phyloP scores from a whole-genome alignment of 1,284 basidiomycete genomes.

The Chiua sp. region DNA sequence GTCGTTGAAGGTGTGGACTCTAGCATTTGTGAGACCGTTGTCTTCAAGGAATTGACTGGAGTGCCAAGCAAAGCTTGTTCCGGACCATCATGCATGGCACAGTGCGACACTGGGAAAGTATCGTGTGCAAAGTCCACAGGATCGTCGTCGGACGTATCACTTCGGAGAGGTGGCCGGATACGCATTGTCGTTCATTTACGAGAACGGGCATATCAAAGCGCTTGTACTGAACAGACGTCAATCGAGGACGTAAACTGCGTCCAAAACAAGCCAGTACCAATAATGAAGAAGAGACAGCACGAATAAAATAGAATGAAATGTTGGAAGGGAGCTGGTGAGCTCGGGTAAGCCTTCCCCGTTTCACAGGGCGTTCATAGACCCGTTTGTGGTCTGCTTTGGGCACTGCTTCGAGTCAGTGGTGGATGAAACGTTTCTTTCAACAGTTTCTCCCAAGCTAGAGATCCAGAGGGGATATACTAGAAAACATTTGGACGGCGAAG shows the following conservation, averaged over 20 bases:
- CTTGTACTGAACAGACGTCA: conserved; percentile 58
- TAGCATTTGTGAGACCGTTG: conserved; percentile 50
- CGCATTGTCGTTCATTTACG: conserved; percentile 77
- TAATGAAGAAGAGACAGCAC: too few species aligned
- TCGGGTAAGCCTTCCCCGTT: too few species aligned
- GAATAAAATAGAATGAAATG: too few species aligned
- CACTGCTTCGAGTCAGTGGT: too few species aligned
- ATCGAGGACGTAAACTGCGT: conserved; percentile 64
- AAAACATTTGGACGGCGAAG: too few species aligned
- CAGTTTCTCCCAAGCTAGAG: too few species aligned
- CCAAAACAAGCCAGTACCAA: conserved; percentile 48
- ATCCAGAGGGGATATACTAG: too few species aligned
- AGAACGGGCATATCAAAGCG: conserved; percentile 75
- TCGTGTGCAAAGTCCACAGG: conserved; percentile 36
- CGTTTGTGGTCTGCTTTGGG: too few species aligned
- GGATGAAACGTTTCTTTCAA: too few species aligned
- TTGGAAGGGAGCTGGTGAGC: too few species aligned
- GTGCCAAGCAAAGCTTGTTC: conserved; percentile 24
- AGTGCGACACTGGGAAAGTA: conserved; percentile 18
- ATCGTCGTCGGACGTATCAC: conserved; percentile 36
- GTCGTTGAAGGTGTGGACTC: conserved; percentile 46
- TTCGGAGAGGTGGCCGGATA: conserved; percentile 46
- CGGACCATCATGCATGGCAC: conserved; percentile 24
- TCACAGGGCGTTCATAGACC: too few species aligned
- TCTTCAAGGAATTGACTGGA: conserved; percentile 51